A percentile compares a stretch with the other conserved stretches of the same genome.
phyloP scores from a whole-genome alignment of 441 rosid genomes.

The Populus trichocarpa region DNA sequence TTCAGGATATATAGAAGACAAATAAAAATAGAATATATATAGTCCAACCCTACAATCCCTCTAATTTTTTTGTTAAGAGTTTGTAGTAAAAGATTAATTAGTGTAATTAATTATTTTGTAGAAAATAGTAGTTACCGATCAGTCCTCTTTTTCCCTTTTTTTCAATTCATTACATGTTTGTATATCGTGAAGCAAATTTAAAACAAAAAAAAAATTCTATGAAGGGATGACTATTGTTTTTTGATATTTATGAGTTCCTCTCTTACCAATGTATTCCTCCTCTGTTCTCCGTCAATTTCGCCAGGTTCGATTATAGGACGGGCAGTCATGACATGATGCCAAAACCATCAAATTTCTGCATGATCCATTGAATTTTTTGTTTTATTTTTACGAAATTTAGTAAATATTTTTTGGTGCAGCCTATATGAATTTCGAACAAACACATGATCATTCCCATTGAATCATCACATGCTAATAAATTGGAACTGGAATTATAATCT shows the following conservation, averaged over 20 bases:
- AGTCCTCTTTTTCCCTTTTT: not conserved
- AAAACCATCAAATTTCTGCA: not conserved
- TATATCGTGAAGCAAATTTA: constrained; percentile 26
- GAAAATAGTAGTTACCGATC: constrained; percentile 23
- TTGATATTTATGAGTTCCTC: not conserved
- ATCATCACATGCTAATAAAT: too few species aligned
- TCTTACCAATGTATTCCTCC: not conserved
- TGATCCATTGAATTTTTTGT: not conserved
- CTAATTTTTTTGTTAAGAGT: constrained; percentile 70
- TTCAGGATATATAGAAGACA: not conserved
- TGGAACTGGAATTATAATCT: too few species aligned
- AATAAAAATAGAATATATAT: constrained; percentile 1
- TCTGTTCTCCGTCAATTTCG: not conserved
- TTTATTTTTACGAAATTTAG: too few species aligned
- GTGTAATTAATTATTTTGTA: constrained; percentile 53
- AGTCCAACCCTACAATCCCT: constrained; percentile 39
- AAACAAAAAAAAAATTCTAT: constrained; percentile 13
- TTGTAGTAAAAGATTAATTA: constrained; percentile 40
- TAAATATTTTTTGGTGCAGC: too few species aligned
- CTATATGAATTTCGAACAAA: too few species aligned
- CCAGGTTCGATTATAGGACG: not conserved
- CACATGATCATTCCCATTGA: too few species aligned
- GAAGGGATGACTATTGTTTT: constrained; percentile 21
- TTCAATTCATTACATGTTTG: constrained; percentile 18
- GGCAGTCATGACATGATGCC: not conserved